Base-by-base conservation (phyloP, 345 rosid genomes). In the Triadica sebifera region DNA sequence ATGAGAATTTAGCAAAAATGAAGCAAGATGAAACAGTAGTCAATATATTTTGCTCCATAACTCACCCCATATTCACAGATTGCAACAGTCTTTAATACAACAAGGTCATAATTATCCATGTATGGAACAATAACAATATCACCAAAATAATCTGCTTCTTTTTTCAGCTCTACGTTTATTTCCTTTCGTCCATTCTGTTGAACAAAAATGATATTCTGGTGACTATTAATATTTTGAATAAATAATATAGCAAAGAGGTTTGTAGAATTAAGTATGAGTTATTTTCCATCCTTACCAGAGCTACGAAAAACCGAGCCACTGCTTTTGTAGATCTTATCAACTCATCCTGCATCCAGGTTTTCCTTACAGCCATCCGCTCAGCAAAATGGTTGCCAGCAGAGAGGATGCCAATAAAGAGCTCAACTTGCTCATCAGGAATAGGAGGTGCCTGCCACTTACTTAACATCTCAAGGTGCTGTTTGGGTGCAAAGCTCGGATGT, bases 21-120 rank as follows among this genome's bases (percentile, higher is more conserved):
- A 22, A 64, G 39, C 24, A 38, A 15, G 39, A 37, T 3, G 43
- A 34, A 20, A 19, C 6, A n/a, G 25, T 19, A 19, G 34, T n/a
- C 34, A 24, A 29, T 29, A 29, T 25, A 11, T 45, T 47, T 56
- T 56, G 73, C 37, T 19, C 47, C 49, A 79, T 59, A 55, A 81
- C 94, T 83, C 82, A 94, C 97, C 91, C 97, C 97, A 80, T 89
- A 86, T 89, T 94, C 98, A 50, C 97, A 94, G 70, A 94, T 94
- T 63, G 98, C 97, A 79, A 92, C 88, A 49, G 98, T 94, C 84
- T 94, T 94, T 75, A 94, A 82, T 13, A 92, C 98, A 34, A 92
- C 97, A 47, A 94, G 97, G 74, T 94, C 98, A 55, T 94, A 94
- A 78, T 88, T 88, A 74, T 92, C 98, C 97, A 92, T 84, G 87